Percentiles rank a stretch among this genome's conserved stretches.
Conservation (phyloP, 2,329 filamentous ascomycete genomes). For the Diaporthe ilicicola region DNA sequence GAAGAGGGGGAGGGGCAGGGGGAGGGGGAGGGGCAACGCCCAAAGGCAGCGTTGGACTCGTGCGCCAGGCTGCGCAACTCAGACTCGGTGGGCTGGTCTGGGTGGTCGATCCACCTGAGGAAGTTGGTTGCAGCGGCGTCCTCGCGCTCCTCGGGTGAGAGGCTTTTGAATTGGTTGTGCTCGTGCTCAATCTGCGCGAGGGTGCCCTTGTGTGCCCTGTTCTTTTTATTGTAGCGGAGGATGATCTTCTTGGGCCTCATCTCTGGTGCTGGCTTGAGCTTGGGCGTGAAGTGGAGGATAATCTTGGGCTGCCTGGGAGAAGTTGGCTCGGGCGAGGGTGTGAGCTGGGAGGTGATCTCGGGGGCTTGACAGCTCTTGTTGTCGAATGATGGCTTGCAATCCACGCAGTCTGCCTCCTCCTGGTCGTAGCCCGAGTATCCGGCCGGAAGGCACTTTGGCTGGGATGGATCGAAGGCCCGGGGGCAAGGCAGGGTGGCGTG, state of each 20-base stretch:
- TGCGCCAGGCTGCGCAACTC: too few species aligned
- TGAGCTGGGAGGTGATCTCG: too few species aligned
- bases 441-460: background rate
- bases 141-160: background rate
- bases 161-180: background rate
- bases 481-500: background rate
- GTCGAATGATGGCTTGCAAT: background rate
- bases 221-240: too few species aligned
- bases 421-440: fast-evolving
- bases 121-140: background rate
- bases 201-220: background rate
- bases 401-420: background rate
- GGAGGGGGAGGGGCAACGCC: too few species aligned
- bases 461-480: background rate
- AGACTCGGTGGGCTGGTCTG: background rate
- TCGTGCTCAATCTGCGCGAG: background rate
- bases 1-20: too few species aligned
- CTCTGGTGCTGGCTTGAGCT: background rate
- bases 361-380: background rate
- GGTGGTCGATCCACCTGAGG: background rate
- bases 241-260: background rate
- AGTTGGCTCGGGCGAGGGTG: too few species aligned
- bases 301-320: too few species aligned
- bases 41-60: too few species aligned
- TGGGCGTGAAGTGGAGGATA: background rate